phyloP scores from a whole-genome alignment of 805 yeast species.

The Debaryomyces prosopidis region DNA sequence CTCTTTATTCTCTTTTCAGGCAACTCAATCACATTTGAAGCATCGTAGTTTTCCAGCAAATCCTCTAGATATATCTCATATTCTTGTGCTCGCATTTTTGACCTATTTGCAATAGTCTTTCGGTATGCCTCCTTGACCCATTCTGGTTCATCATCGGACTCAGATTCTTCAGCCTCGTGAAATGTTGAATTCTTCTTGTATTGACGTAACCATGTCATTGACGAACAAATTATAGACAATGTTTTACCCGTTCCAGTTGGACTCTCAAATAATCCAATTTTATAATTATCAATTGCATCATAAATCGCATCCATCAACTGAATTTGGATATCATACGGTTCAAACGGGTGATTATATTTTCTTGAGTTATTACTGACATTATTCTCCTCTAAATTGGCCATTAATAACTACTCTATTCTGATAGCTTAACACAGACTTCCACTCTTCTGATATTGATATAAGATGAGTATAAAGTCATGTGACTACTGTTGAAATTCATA shows the following conservation, averaged over 20 bases:
- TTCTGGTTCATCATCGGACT: conserved; percentile 58
- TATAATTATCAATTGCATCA: conserved; percentile 54
- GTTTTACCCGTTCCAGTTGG: conserved; percentile 98
- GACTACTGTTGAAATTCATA: neutral
- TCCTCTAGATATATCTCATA: conserved; percentile 43
- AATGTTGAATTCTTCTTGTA: conserved; percentile 30
- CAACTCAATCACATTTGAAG: conserved; percentile 14
- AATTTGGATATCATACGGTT: conserved; percentile 77
- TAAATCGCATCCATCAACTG: conserved; percentile 78
- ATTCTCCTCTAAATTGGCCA: neutral
- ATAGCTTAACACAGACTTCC: no score
- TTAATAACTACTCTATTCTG: neutral
- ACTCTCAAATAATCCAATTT: conserved; percentile 82
- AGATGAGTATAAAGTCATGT: neutral
- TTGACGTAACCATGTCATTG: conserved; percentile 78
- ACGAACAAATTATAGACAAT: conserved; percentile 78
- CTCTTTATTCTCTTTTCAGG: conserved; percentile 6
- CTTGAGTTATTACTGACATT: neutral
- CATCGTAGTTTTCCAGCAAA: conserved; percentile 24
- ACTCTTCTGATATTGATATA: no score
- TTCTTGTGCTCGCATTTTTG: conserved; percentile 27
- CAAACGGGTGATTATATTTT: conserved; percentile 70
- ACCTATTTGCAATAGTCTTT: conserved; percentile 31
- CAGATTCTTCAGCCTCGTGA: conserved; percentile 13
- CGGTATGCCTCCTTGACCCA: conserved; percentile 55